These are phyloP conservation scores for Tulasnella sp. DNA, from an alignment of 768 basidiomycete species.

Conservation along the genomic window DNA sequence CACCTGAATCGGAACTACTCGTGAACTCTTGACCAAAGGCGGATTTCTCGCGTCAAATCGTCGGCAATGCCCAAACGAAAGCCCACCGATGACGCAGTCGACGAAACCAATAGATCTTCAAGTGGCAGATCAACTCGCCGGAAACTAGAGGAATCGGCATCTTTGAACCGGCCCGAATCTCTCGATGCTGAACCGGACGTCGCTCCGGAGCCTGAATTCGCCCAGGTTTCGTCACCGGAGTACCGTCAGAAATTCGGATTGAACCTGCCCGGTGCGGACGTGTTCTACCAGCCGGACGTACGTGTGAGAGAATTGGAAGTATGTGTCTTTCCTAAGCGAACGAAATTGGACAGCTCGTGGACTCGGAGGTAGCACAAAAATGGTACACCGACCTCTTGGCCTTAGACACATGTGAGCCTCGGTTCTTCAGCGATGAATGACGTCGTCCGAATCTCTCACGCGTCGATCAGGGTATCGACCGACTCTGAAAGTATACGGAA, in stretches of 20 bases:
- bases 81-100: background rate
- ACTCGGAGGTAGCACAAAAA: conserved; percentile 17
- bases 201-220: background rate
- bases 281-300: conserved; percentile 20
- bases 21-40: background rate
- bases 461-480: conserved; percentile 29
- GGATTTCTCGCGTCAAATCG: background rate
- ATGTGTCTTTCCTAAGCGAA: background rate
- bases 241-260: background rate
- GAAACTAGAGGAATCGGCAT: background rate
- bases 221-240: background rate
- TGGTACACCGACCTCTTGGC: conserved; percentile 27
- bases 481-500: conserved; percentile 32
- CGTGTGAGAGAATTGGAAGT: background rate
- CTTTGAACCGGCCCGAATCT: background rate
- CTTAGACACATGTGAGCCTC: conserved; percentile 26
- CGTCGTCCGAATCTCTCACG: background rate
- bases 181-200: background rate
- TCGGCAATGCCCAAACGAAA: background rate
- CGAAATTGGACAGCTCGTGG: conserved; percentile 20
- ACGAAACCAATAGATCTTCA: background rate
- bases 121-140: background rate
- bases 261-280: conserved; percentile 18
- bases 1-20: background rate
- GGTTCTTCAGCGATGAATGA: background rate